Base-by-base conservation (phyloP, 345 rosid genomes). In the Rhodomyrtus tomentosa region DNA sequence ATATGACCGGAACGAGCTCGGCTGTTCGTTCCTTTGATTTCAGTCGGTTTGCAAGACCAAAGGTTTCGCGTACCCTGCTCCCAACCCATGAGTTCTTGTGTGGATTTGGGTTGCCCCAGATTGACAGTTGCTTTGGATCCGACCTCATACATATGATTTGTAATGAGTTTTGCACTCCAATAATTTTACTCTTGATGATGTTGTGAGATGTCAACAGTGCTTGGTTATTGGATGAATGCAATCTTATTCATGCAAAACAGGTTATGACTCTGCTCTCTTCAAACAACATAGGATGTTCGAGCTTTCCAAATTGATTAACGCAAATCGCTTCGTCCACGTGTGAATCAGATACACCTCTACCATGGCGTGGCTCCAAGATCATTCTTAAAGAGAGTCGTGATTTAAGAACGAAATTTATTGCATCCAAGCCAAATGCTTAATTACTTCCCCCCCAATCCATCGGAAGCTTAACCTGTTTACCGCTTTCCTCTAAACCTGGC, bases 51-150 rank as follows among this genome's bases (percentile, higher is more conserved):
- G 1, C 76, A 21, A 32, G 42, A 7, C 24, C 32, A 62, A 62
- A 32, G 0, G 3, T 0, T 20, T 7, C 24, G 0, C 3, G 0
- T 16, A 1, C 9, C 24, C 0, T 20, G 36, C 18, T 16, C 45
- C 11, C 76, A 32, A 32, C 3, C 24, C 12, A 8, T 68, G 4
- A 68, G 40, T 8, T 68, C 32, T 32, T 1, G 76, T 4, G 0
- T 68, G 7, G 45, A 32, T 68, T 68, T 68, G 21, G 42, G 45
- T 32, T 68, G 1, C 24, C 45, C 76, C 40, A 18, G 45, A 68
- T 32, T 4, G 6, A 18, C 32, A 10, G 45, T 18, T 16, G 13
- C 3, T 68, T 16, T 4, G 42, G 42, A 32, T 68, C 18, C 16
- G 42, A 32, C 12, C 42, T 4, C 24, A 1, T 32, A 21, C 76